phyloP scores from a whole-genome alignment of 108 stramenopile species.

The Nitzschia putrida region DNA sequence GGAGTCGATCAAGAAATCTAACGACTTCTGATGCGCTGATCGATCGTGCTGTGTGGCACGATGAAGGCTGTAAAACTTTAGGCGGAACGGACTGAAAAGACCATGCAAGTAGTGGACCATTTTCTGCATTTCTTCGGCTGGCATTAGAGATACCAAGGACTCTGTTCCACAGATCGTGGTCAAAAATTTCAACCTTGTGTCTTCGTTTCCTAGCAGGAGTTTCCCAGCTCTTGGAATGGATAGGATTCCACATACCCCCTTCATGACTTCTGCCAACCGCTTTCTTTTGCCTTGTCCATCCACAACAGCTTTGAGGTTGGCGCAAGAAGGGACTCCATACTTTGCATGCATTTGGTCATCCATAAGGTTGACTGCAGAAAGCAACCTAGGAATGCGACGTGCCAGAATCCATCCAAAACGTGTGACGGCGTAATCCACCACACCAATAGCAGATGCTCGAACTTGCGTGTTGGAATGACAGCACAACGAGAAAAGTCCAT shows the following conservation, averaged over 20 bases:
- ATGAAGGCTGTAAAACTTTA: slow-evolving; percentile 62
- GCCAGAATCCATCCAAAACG: slow-evolving; percentile 79
- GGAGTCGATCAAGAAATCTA: slow-evolving; percentile 59
- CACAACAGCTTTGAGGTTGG: slow-evolving; percentile 50
- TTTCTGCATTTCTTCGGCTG: slow-evolving; percentile 84
- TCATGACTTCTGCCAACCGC: slow-evolving; percentile 82
- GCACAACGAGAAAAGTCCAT: slow-evolving; percentile 77
- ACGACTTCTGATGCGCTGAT: slow-evolving; percentile 47
- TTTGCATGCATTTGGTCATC: slow-evolving; percentile 63
- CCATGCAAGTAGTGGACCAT: slow-evolving; percentile 77
- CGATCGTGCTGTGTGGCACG: slow-evolving; percentile 50
- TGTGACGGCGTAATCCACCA: slow-evolving; percentile 78
- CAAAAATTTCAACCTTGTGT: slow-evolving; percentile 57
- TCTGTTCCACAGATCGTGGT: slow-evolving; percentile 73
- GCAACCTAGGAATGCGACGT: slow-evolving; percentile 58
- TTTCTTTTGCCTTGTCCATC: slow-evolving; percentile 74
- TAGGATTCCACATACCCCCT: slow-evolving; percentile 77
- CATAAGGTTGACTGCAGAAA: slow-evolving; percentile 60
- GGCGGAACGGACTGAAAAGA: slow-evolving; percentile 74
- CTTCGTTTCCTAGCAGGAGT: slow-evolving; percentile 50
- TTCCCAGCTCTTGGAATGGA: slow-evolving; percentile 62
- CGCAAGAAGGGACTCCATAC: slow-evolving; percentile 73
- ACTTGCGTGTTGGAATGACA: slow-evolving; percentile 88
- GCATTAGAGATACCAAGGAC: slow-evolving; percentile 63
- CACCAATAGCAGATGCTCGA: slow-evolving; percentile 68